A percentile compares a stretch with the other conserved stretches of the same genome.
Conservation (phyloP, 1,139 yeast genomes). For the Saccharomyces uvarum region DNA sequence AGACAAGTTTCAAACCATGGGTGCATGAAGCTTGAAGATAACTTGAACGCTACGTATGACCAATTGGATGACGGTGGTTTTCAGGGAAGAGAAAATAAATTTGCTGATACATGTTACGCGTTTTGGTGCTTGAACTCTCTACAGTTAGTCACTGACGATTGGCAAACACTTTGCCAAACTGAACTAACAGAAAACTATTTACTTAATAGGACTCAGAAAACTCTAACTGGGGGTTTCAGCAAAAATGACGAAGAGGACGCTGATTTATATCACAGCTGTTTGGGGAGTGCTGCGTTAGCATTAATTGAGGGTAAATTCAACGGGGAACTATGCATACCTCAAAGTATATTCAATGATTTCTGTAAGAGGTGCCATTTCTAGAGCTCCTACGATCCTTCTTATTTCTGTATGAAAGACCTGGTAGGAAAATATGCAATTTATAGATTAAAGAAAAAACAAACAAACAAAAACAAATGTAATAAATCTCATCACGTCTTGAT, state of each 20-base stretch:
- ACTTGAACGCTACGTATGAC: slow-evolving; percentile 27
- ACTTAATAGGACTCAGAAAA: slow-evolving; percentile 54
- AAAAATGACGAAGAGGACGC: slow-evolving; percentile 59
- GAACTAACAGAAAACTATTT: slow-evolving; percentile 38
- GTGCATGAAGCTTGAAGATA: slow-evolving; percentile 26
- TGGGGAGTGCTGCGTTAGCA: slow-evolving; percentile 53
- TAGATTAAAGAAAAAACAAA: neutral
- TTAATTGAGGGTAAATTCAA: slow-evolving; percentile 34
- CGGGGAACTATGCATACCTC: slow-evolving; percentile 28
- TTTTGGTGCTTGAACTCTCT: slow-evolving; percentile 79
- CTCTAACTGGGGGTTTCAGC: slow-evolving; percentile 72
- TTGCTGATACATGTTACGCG: slow-evolving; percentile 83
- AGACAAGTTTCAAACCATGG: slow-evolving; percentile 44
- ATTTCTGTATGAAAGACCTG: neutral
- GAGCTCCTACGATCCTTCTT: neutral
- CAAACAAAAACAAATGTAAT: neutral
- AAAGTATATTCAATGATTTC: neutral
- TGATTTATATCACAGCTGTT: slow-evolving; percentile 60
- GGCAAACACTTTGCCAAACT: slow-evolving; percentile 34
- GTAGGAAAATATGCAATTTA: neutral
- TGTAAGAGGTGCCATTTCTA: neutral
- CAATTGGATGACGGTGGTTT: slow-evolving; percentile 58
- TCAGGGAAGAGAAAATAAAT: slow-evolving; percentile 81
- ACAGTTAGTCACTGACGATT: slow-evolving; percentile 30
- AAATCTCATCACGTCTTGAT: neutral